Evolutionary conservation across 1,284 basidiomycete genomes (phyloP), one percentile per base, ranked within the genome.

Genomic region (Cutaneotrichosporon cavernicola): DNA sequence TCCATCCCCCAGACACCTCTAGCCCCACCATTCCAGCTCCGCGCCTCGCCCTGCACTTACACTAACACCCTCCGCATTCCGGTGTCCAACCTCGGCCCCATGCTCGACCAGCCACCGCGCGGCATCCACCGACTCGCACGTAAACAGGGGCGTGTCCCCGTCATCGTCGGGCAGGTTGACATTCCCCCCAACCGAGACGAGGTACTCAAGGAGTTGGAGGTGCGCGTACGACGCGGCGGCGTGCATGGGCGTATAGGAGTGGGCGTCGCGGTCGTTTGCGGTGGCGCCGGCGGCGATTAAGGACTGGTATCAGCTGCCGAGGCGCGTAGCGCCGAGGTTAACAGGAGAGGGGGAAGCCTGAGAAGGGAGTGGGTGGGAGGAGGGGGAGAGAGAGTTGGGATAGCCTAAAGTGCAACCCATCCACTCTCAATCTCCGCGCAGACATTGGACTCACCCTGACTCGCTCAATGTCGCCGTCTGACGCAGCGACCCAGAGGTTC

Each of bases 171-270:
- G 84, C 63, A 93, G 80, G 75, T 97, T 94, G 68, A 95, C 89
- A 76, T 96, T 85, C 61, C 92, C 94, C 22, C 92, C 92, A 72
- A 84, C 84, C 16, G 86, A 84, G 65, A 93, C 82, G 62, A 97
- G 86, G 81, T 91, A 95, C 32, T 86, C 84, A 26, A 97, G 83
- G 52, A 95, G 80, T 47, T 89, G 81, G 18, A 89, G 74, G 59
- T 93, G 92, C 11, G 87, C 90, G 77, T 95, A 97, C 0, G 92
- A 96, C 0, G 92, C 92, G 8, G 93, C 92, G n/a, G 93, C 94
- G 80, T 97, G 93, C 87, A 97, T 90, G 13, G 93, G 91, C 0
- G 93, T 93, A 79, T 96, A 96, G 22, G 90, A 89, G 80, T 88
- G 86, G 8, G 81, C 76, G 75, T 96, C 92, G 22, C 87, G 86